A percentile compares a stretch with the other conserved stretches of the same genome.
phyloP scores from a whole-genome alignment of 768 basidiomycete genomes.

The Kwoniella bestiolae region DNA sequence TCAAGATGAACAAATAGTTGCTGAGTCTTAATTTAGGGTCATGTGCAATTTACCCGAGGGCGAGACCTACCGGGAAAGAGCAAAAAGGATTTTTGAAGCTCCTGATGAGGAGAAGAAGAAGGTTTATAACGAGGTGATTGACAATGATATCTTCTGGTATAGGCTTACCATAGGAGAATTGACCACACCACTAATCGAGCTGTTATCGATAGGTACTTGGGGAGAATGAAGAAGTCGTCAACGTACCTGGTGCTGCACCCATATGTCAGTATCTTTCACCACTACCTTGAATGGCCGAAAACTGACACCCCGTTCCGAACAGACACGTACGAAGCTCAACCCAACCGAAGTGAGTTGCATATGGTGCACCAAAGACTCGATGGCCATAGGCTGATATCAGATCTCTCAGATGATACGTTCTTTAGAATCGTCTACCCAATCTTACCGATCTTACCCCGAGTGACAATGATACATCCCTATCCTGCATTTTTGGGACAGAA shows the following conservation, averaged over 20 bases:
- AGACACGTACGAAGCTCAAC: background rate
- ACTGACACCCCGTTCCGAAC: no score
- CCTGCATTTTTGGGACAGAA: conserved; percentile 13
- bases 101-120: conserved; percentile 1
- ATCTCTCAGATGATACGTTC: conserved; percentile 4
- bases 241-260: background rate
- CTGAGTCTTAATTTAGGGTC: no score
- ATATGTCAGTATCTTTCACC: conserved; percentile 8
- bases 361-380: no score
- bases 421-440: background rate
- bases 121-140: conserved; percentile 8
- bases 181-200: no score
- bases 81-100: background rate
- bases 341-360: background rate
- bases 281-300: no score
- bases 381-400: no score
- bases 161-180: no score
- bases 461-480: conserved; percentile 16
- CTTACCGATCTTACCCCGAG: background rate
- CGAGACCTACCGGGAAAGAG: background rate
- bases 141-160: no score
- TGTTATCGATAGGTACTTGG: conserved; percentile 21
- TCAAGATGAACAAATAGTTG: no score
- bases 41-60: no score
- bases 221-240: conserved; percentile 12